Evolutionary conservation across 148 eudicot genomes (phyloP).

Genomic region (Cornus controversa): DNA sequence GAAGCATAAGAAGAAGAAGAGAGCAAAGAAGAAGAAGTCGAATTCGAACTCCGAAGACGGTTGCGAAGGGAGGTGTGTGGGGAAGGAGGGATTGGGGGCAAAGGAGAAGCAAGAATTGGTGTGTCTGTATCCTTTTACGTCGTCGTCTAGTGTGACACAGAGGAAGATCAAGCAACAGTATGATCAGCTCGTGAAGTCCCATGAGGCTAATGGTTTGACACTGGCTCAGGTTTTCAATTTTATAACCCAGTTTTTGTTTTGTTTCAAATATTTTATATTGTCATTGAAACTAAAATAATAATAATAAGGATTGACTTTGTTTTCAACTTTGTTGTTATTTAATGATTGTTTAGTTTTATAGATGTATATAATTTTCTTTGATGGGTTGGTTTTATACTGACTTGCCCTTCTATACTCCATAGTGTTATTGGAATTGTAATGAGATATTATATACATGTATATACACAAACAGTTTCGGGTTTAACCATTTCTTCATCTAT

Average conservation of each 20-base stretch:
- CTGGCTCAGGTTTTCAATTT: slow-evolving; percentile 52
- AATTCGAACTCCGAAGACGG: slow-evolving; percentile 6
- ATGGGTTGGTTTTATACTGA: not conserved
- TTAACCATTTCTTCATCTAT: not conserved
- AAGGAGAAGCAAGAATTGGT: slow-evolving; percentile 44
- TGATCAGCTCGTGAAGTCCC: slow-evolving; percentile 68
- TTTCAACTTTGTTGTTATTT: not conserved
- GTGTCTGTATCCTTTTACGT: slow-evolving; percentile 62
- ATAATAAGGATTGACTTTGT: too few relatives aligned
- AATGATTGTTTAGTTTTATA: not conserved
- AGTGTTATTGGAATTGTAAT: not conserved
- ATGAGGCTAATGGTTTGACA: slow-evolving; percentile 54
- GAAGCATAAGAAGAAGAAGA: slow-evolving; percentile 47
- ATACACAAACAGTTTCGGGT: not conserved
- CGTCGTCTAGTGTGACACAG: slow-evolving; percentile 58
- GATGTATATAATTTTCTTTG: not conserved
- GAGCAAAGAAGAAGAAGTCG: slow-evolving; percentile 38
- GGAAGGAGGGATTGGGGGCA: slow-evolving; percentile 2
- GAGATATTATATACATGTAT: not conserved
- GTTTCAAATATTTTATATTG: not conserved
- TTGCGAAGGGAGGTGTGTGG: not conserved
- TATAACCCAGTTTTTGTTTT: not conserved
- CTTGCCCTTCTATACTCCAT: not conserved
- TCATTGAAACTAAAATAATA: not conserved
- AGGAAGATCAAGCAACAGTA: slow-evolving; percentile 70